These are phyloP conservation scores for Cryphonectria radicalis DNA, from an alignment of 2,329 filamentous ascomycete genomes.

Conservation along the genomic window DNA sequence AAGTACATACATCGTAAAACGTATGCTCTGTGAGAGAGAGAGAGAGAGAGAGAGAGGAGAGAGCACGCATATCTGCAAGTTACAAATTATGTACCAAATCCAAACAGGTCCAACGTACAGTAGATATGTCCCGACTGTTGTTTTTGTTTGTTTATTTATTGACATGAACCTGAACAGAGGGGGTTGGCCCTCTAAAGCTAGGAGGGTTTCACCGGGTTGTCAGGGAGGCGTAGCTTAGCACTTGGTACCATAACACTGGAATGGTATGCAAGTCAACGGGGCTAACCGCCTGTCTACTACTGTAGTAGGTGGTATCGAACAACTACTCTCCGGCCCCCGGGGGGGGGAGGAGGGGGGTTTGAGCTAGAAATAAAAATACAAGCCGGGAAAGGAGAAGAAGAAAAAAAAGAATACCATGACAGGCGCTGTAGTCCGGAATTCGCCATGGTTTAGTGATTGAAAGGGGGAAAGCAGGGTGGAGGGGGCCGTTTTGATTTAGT, in stretches of 20 bases:
- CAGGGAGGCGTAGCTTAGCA: background rate
- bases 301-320: background rate
- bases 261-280: constrained; percentile 23
- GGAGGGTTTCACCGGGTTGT: too few relatives aligned
- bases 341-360: background rate
- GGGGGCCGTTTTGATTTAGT: background rate
- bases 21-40: background rate
- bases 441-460: constrained; percentile 17
- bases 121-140: background rate
- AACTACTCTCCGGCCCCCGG: background rate
- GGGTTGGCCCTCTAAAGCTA: too few relatives aligned
- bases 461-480: background rate
- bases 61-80: background rate
- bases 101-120: background rate
- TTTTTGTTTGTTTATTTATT: background rate
- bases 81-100: background rate
- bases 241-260: background rate
- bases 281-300: constrained; percentile 21
- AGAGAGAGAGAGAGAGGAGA: background rate
- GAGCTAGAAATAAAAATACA: background rate
- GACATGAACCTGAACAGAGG: background rate
- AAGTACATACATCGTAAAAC: background rate
- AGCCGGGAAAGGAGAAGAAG: background rate
- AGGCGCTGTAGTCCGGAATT: constrained; percentile 23
- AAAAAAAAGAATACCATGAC: constrained; percentile 1